Conservation (phyloP, 2,329 filamentous ascomycete species). For the Teratosphaeria zuluensis region DNA sequence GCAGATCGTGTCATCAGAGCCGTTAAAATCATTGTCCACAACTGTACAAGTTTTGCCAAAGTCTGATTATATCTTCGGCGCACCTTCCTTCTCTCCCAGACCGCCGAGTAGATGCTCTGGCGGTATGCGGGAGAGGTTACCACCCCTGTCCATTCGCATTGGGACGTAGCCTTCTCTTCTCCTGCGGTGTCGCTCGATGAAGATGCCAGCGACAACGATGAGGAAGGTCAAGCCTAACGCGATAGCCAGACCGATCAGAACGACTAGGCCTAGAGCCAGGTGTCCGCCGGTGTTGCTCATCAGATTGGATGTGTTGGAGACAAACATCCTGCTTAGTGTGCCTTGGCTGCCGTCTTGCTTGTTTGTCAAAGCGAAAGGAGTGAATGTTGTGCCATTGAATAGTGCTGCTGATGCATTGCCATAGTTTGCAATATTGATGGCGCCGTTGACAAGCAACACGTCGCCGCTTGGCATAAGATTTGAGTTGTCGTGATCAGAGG, state of each 20-base stretch:
- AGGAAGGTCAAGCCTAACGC: constrained; percentile 68
- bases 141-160: constrained; percentile 51
- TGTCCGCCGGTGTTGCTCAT: constrained; percentile 48
- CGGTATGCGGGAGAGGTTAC: constrained; percentile 42
- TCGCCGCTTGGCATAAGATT: constrained; percentile 57
- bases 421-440: constrained; percentile 63
- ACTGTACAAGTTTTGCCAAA: background rate
- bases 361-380: constrained; percentile 72
- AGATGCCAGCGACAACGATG: constrained; percentile 63
- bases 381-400: constrained; percentile 72
- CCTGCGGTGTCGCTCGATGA: constrained; percentile 66
- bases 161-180: constrained; percentile 70
- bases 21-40: no score
- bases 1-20: no score
- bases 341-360: constrained; percentile 54
- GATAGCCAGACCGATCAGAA: constrained; percentile 72
- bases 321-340: constrained; percentile 72
- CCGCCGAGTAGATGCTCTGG: constrained; percentile 29
- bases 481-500: constrained; percentile 54
- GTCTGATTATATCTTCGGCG: constrained; percentile 11
- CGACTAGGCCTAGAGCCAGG: constrained; percentile 65
- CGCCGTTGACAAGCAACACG: constrained; percentile 74
- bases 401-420: constrained; percentile 77
- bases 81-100: constrained; percentile 15
- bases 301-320: constrained; percentile 63